A percentile compares a stretch with the other conserved stretches of the same genome.
phyloP scores from a whole-genome alignment of 2,329 filamentous ascomycete genomes.

The Scedosporium boydii region DNA sequence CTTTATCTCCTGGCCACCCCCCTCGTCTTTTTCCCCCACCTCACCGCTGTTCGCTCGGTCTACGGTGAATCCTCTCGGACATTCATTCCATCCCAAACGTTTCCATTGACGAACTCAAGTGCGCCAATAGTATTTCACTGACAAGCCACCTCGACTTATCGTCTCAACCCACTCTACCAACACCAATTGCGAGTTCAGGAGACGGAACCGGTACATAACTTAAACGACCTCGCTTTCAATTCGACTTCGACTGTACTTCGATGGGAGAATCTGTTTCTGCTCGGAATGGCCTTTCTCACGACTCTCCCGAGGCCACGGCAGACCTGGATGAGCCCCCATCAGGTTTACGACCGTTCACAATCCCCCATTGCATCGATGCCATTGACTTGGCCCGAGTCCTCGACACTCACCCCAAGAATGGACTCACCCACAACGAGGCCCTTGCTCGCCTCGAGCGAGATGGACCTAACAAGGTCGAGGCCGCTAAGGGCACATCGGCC shows the following conservation, averaged over 20 bases:
- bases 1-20: neutral
- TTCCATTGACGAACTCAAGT: neutral
- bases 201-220: neutral
- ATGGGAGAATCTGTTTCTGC: slow-evolving; percentile 12
- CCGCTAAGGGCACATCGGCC: slow-evolving; percentile 60
- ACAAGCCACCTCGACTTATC: neutral
- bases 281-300: slow-evolving; percentile 12
- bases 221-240: neutral
- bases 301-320: slow-evolving; percentile 12
- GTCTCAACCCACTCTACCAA: neutral
- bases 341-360: slow-evolving; percentile 7
- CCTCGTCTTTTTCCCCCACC: neutral
- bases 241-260: slow-evolving; percentile 9
- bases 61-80: slow-evolving; percentile 1
- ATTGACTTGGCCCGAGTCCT: slow-evolving; percentile 23
- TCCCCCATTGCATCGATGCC: slow-evolving; percentile 15
- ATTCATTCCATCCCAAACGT: neutral
- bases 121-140: neutral
- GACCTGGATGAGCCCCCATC: slow-evolving; percentile 13
- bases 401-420: slow-evolving; percentile 41
- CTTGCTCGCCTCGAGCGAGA: slow-evolving; percentile 53
- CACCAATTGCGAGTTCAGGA: neutral
- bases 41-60: neutral
- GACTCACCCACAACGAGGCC: slow-evolving; percentile 54
- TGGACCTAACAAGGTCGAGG: slow-evolving; percentile 63